Conservation (phyloP, 2,329 filamentous ascomycete species). For the Diaporthe caulivora region DNA sequence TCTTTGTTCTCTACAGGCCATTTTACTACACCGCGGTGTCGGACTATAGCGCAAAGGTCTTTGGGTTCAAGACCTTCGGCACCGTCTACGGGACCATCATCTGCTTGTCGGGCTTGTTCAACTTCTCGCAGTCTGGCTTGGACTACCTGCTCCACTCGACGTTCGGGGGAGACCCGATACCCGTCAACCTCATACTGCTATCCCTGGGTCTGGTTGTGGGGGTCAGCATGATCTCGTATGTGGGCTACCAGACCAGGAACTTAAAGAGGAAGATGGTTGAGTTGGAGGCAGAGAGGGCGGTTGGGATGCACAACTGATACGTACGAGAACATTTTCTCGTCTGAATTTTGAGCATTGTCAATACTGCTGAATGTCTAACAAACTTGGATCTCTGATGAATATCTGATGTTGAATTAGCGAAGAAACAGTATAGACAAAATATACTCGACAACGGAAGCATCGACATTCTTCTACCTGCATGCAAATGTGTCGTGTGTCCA, state of each 20-base stretch:
- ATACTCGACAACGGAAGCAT: not conserved
- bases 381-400: not conserved
- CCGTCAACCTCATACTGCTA: slow-evolving; percentile 80
- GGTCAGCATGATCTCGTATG: slow-evolving; percentile 73
- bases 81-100: slow-evolving; percentile 95
- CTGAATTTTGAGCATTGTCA: not conserved
- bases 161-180: slow-evolving; percentile 79
- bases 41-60: slow-evolving; percentile 91
- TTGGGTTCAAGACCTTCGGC: slow-evolving; percentile 91
- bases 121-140: slow-evolving; percentile 84
- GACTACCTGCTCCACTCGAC: slow-evolving; percentile 82
- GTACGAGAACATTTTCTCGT: not conserved
- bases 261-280: slow-evolving; percentile 50
- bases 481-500: not conserved
- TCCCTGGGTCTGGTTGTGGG: slow-evolving; percentile 74
- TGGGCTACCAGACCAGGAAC: slow-evolving; percentile 58
- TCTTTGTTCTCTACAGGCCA: slow-evolving; percentile 88
- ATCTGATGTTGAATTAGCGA: not conserved
- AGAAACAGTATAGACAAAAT: not conserved
- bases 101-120: slow-evolving; percentile 84
- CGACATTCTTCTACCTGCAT: not conserved
- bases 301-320: slow-evolving; percentile 35
- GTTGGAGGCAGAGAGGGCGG: slow-evolving; percentile 48
- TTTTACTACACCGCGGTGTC: slow-evolving; percentile 93
- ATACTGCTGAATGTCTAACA: not conserved